Percentiles rank a stretch among this genome's conserved stretches.
These are phyloP conservation scores for Magnaporthales sp. DNA, from an alignment of 2,329 filamentous ascomycete genomes.

Conservation along the genomic window DNA sequence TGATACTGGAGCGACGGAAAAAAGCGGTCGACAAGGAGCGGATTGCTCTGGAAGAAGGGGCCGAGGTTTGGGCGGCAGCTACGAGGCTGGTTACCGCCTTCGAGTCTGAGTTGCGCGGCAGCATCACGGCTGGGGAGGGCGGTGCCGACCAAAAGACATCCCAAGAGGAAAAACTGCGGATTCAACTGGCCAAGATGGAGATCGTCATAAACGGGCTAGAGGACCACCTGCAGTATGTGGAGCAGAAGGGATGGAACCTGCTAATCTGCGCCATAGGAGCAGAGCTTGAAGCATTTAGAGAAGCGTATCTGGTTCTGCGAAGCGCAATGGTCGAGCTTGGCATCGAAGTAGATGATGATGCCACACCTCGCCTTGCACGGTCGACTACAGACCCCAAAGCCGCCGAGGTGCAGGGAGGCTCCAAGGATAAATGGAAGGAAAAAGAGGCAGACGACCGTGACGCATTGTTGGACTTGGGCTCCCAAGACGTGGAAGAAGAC, in stretches of 20 bases:
- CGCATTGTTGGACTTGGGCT: constrained; percentile 1
- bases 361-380: constrained; percentile 16
- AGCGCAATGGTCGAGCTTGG: constrained; percentile 22
- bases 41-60: constrained; percentile 58
- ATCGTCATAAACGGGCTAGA: constrained; percentile 46
- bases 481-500: constrained; percentile 12
- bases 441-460: background rate
- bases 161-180: constrained; percentile 13
- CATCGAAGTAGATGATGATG: constrained; percentile 15
- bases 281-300: constrained; percentile 29
- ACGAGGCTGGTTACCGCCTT: constrained; percentile 53
- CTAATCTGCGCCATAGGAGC: constrained; percentile 69
- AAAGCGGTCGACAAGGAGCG: constrained; percentile 51
- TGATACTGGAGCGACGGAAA: constrained; percentile 44
- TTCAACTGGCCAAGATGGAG: constrained; percentile 48
- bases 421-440: constrained; percentile 16
- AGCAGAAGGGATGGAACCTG: constrained; percentile 61
- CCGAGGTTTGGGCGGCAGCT: constrained; percentile 55
- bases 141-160: constrained; percentile 8
- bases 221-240: constrained; percentile 42
- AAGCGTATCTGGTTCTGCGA: constrained; percentile 20
- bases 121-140: constrained; percentile 33
- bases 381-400: background rate
- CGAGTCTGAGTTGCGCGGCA: constrained; percentile 50
- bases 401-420: constrained; percentile 10